A percentile compares a stretch with the other conserved stretches of the same genome.
Conservation (phyloP, 129 eudicot genomes). For the Dittrichia graveolens region DNA sequence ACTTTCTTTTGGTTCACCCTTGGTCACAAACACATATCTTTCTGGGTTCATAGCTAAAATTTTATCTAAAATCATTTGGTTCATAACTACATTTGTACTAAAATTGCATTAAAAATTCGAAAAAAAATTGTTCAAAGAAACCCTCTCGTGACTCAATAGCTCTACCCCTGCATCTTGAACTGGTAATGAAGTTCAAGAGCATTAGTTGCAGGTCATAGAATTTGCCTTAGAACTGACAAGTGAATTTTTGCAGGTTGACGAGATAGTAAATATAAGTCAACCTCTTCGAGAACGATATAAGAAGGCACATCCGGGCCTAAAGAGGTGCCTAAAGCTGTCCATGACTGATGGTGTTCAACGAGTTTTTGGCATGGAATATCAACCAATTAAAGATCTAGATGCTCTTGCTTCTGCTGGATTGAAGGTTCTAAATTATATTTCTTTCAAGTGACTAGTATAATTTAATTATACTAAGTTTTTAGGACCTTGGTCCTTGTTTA, state of each 20-base stretch:
- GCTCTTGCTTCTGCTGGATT: conserved; percentile 81
- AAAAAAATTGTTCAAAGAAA: too few relatives aligned
- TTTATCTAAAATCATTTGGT: too few relatives aligned
- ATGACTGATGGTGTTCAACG: conserved; percentile 97
- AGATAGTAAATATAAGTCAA: conserved; percentile 79
- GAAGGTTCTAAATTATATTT: conserved; percentile 51
- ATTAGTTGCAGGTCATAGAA: background rate
- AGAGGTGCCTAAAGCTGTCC: conserved; percentile 88
- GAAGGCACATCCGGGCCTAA: conserved; percentile 67
- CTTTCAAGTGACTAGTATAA: background rate
- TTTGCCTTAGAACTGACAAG: conserved; percentile 3
- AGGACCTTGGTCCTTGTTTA: too few relatives aligned
- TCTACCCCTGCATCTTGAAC: background rate
- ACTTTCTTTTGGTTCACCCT: too few relatives aligned
- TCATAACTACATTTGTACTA: too few relatives aligned
- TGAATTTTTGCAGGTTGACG: conserved; percentile 65
- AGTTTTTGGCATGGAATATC: conserved; percentile 93
- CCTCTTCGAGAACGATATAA: conserved; percentile 80
- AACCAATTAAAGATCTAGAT: conserved; percentile 79
- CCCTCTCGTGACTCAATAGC: too few relatives aligned
- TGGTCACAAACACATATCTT: too few relatives aligned
- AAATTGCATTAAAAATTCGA: too few relatives aligned
- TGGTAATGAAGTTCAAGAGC: background rate
- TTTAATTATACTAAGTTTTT: too few relatives aligned
- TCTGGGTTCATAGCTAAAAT: too few relatives aligned